Conservation (phyloP, 345 rosid species). For the Bruguiera sexangula region DNA sequence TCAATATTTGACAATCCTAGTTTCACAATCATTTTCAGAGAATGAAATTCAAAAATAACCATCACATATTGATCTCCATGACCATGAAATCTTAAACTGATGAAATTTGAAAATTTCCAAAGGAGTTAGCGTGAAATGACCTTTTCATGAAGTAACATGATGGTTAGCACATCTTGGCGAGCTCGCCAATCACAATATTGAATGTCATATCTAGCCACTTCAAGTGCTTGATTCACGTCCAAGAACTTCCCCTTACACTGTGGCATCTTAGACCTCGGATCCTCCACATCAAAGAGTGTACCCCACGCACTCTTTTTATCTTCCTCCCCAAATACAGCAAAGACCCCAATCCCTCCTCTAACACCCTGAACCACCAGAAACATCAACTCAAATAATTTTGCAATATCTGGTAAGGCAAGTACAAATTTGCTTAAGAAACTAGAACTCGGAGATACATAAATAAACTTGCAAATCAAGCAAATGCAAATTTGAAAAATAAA, state of each 20-base stretch:
- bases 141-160: conserved; percentile 96
- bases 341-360: conserved; percentile 62
- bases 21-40: too few relatives aligned
- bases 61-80: neutral
- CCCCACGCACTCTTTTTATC: conserved; percentile 81
- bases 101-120: neutral
- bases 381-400: conserved; percentile 5
- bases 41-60: neutral
- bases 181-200: conserved; percentile 96
- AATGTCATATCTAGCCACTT: conserved; percentile 89
- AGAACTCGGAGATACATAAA: neutral
- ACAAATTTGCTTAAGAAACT: neutral
- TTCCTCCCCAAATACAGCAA: conserved; percentile 79
- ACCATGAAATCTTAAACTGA: neutral
- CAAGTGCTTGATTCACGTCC: conserved; percentile 85
- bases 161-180: conserved; percentile 88
- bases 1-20: too few relatives aligned
- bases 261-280: conserved; percentile 88
- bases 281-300: conserved; percentile 79
- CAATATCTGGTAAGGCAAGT: neutral
- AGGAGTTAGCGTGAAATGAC: conserved; percentile 27
- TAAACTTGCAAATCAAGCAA: neutral
- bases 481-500: neutral
- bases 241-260: conserved; percentile 75
- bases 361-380: conserved; percentile 44